Evolutionary conservation across 225 moss, liverwort and hornwort genomes (phyloP).

Genomic region (Pseudisothecium myosuroides): DNA sequence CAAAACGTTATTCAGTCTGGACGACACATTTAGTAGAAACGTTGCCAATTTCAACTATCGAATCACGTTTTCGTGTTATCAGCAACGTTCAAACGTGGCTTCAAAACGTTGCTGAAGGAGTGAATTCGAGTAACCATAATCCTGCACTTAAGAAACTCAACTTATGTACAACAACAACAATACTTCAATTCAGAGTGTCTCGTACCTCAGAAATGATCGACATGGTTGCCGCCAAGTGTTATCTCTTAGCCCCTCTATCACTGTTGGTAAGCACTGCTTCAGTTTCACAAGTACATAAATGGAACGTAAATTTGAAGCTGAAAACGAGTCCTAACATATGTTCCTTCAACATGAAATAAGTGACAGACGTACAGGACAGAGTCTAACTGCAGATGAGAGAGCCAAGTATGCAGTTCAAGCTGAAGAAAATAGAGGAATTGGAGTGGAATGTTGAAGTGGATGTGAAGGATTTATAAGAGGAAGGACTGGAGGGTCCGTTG

Average conservation of each 20-base stretch:
- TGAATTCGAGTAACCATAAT: neutral
- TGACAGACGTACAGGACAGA: neutral
- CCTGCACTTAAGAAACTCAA: neutral
- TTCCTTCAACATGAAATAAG: neutral
- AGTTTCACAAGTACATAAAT: neutral
- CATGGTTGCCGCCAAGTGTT: neutral
- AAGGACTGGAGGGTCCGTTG: neutral
- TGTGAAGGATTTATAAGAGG: neutral
- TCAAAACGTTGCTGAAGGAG: neutral
- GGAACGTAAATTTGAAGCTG: neutral
- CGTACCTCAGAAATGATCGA: conserved; percentile 8
- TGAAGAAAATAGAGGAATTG: neutral
- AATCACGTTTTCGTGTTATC: neutral
- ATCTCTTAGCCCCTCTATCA: neutral
- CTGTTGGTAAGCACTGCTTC: neutral
- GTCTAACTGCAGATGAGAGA: neutral
- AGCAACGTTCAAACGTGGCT: no score
- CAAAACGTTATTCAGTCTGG: neutral
- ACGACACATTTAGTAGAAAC: neutral
- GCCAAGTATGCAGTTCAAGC: neutral
- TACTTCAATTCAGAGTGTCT: neutral
- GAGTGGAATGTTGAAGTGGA: neutral
- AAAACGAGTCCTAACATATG: neutral
- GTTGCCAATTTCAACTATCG: neutral
- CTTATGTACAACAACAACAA: no score